phyloP scores from a whole-genome alignment of 352 stramenopile species.

The Globisporangium polare region DNA sequence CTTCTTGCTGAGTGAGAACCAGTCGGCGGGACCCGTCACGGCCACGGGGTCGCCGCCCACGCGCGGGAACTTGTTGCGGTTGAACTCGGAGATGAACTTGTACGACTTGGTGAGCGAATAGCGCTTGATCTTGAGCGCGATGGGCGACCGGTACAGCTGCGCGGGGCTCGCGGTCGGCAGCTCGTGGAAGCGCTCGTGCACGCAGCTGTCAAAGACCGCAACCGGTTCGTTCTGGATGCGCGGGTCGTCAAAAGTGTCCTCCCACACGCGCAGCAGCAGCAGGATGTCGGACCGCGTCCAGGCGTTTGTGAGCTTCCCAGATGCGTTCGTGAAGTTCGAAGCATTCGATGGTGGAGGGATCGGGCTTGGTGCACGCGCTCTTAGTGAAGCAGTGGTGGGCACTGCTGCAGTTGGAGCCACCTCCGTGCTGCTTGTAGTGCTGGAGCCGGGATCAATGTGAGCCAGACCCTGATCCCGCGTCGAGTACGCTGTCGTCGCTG shows the following conservation, averaged over 20 bases:
- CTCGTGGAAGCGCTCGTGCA: slow-evolving; percentile 10
- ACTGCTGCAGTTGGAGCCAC: not conserved
- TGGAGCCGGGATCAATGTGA: not conserved
- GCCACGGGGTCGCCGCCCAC: slow-evolving; percentile 4
- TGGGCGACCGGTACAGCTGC: slow-evolving; percentile 1
- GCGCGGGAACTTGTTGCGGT: slow-evolving; percentile 11
- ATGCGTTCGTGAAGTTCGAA: not conserved
- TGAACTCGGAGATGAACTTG: slow-evolving; percentile 18
- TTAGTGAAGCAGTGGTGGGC: not conserved
- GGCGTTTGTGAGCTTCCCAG: slow-evolving; percentile 8
- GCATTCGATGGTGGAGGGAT: not conserved
- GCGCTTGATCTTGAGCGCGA: slow-evolving; percentile 17
- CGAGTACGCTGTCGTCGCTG: not conserved
- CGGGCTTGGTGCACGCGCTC: not conserved
- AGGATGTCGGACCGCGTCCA: slow-evolving; percentile 14
- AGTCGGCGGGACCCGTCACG: not conserved
- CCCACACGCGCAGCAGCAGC: slow-evolving; percentile 12
- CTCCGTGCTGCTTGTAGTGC: not conserved
- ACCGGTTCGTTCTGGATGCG: slow-evolving; percentile 6
- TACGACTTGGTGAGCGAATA: slow-evolving; percentile 15
- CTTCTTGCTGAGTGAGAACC: slow-evolving; percentile 14
- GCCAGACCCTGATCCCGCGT: not conserved
- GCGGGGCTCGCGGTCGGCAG: not conserved
- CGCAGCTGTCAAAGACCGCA: slow-evolving; percentile 10
- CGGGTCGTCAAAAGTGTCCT: slow-evolving; percentile 9